phyloP scores from a whole-genome alignment of 2,329 filamentous ascomycete species.

The Ascochyta rabiei region DNA sequence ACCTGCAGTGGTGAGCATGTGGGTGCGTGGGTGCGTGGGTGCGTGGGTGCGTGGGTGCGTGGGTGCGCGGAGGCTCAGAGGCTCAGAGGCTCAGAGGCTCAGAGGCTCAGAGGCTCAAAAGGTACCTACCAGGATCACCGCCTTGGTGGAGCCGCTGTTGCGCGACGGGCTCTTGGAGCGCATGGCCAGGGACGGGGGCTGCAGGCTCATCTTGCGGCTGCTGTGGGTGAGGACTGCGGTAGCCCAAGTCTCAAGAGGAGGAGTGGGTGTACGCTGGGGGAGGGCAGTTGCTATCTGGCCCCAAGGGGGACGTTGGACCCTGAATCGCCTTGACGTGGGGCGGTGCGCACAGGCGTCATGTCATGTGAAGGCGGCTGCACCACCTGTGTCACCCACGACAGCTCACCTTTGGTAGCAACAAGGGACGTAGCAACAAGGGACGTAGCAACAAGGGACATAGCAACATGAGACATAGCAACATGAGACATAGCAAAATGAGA shows the following conservation, averaged over 20 bases:
- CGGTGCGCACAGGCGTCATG: conserved; percentile 4
- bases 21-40: conserved; percentile 4
- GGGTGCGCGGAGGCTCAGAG: no score
- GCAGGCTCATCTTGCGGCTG: conserved; percentile 42
- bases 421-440: no score
- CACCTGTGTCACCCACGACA: no score
- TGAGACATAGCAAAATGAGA: no score
- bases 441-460: no score
- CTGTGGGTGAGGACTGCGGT: conserved; percentile 18
- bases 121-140: conserved; percentile 81
- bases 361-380: background rate
- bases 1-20: conserved; percentile 64
- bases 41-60: no score
- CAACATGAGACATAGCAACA: no score
- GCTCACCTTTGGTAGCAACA: no score
- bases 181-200: conserved; percentile 45
- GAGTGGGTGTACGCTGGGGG: background rate
- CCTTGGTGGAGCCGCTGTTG: conserved; percentile 72
- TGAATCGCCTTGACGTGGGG: conserved; percentile 17
- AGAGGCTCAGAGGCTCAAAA: no score
- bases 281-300: conserved; percentile 36
- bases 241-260: conserved; percentile 4
- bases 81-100: no score
- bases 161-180: conserved; percentile 41
- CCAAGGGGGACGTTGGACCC: conserved; percentile 33